phyloP scores from a whole-genome alignment of 805 yeast species.

The Metschnikowia chrysomelidarum region DNA sequence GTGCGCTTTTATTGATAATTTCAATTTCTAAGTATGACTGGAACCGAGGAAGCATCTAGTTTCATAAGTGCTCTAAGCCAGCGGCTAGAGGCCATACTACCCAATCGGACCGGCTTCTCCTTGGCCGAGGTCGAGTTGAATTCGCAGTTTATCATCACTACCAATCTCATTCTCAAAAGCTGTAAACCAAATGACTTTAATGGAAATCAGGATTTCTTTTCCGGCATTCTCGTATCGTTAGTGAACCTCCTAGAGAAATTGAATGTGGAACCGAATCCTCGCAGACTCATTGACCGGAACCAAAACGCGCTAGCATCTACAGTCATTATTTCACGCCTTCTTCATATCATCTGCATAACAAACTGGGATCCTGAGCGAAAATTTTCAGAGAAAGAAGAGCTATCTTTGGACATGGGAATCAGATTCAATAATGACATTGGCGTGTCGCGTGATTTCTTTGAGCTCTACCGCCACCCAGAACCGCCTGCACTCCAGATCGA shows the following conservation, averaged over 20 bases:
- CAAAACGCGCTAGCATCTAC: conserved; percentile 32
- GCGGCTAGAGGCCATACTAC: conserved; percentile 35
- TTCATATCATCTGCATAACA: conserved; percentile 27
- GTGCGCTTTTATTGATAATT: no score
- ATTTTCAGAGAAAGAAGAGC: conserved; percentile 1
- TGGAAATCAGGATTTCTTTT: conserved; percentile 15
- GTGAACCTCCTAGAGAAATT: conserved; percentile 22
- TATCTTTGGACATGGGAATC: conserved; percentile 5
- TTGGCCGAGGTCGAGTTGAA: conserved; percentile 41
- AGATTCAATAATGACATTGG: conserved; percentile 15
- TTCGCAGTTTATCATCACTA: conserved; percentile 36
- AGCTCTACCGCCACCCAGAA: conserved; percentile 27
- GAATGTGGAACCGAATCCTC: conserved; percentile 14
- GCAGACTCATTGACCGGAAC: conserved; percentile 28
- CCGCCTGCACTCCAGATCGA: conserved; percentile 27
- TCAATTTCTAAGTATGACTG: conserved; percentile 1
- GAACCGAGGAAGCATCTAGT: conserved; percentile 10
- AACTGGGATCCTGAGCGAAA: conserved; percentile 27
- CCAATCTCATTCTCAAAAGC: conserved; percentile 24
- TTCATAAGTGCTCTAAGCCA: conserved; percentile 15
- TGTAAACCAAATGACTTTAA: conserved; percentile 17
- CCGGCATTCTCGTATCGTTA: conserved; percentile 24
- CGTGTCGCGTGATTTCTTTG: conserved; percentile 18
- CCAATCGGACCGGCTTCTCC: conserved; percentile 38
- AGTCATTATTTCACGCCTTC: conserved; percentile 30